Conservation (phyloP, 345 rosid genomes). For the Euclidium syriacum region DNA sequence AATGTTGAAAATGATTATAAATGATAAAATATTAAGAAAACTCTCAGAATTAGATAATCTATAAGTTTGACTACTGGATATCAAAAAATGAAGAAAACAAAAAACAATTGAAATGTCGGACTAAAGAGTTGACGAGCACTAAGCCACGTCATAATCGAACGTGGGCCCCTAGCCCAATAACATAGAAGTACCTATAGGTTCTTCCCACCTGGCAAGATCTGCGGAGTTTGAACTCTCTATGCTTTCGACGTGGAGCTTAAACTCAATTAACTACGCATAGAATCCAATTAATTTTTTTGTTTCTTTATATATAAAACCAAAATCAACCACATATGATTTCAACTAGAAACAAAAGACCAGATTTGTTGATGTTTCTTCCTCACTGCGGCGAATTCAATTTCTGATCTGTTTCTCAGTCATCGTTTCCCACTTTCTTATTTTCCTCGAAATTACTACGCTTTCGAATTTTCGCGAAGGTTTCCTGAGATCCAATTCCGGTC, state of each 20-base stretch:
- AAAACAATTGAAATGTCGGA: conserved; percentile 14
- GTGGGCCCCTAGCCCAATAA: conserved; percentile 16
- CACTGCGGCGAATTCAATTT: conserved; percentile 12
- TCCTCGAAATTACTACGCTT: background rate
- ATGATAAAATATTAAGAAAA: background rate
- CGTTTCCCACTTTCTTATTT: background rate
- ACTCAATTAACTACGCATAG: background rate
- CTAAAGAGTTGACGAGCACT: conserved; percentile 33
- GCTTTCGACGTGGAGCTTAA: conserved; percentile 18
- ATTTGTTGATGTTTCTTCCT: conserved; percentile 27
- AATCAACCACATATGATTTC: conserved; percentile 10
- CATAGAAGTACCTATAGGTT: conserved; percentile 4
- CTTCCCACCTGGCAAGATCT: conserved; percentile 22
- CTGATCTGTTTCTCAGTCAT: conserved; percentile 24
- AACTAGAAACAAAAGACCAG: conserved; percentile 32
- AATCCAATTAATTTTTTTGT: background rate
- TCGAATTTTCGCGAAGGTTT: background rate
- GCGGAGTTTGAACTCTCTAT: conserved; percentile 12
- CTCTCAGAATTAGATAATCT: background rate
- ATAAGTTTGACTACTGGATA: background rate
- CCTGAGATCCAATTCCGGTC: conserved; percentile 12
- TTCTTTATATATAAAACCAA: conserved; percentile 3
- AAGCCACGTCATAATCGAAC: conserved; percentile 2
- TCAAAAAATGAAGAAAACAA: background rate
- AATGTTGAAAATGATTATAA: background rate